phyloP scores from a whole-genome alignment of 352 stramenopile genomes.

The Globisporangium parvum region DNA sequence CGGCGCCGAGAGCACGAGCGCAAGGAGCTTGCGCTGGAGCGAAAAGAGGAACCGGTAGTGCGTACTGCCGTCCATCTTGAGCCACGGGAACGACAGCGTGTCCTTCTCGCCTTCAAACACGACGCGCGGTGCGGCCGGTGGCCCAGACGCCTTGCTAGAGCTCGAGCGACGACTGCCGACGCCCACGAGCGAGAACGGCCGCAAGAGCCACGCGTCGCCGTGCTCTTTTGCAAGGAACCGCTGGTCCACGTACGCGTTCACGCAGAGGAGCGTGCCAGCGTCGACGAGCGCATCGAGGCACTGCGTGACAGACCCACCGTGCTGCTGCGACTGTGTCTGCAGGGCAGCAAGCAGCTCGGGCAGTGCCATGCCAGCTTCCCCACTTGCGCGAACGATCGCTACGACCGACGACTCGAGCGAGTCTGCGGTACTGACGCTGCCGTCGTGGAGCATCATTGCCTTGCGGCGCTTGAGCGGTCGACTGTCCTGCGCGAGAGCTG shows the following conservation, averaged over 20 bases:
- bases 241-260: conserved; percentile 68
- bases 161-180: background rate
- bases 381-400: conserved; percentile 29
- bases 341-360: conserved; percentile 22
- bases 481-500: background rate
- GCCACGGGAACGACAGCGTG: conserved; percentile 69
- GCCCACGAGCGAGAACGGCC: conserved; percentile 51
- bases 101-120: conserved; percentile 77
- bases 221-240: conserved; percentile 62
- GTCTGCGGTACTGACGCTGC: conserved; percentile 15
- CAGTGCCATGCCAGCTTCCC: conserved; percentile 36
- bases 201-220: conserved; percentile 61
- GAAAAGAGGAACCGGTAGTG: conserved; percentile 73
- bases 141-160: background rate
- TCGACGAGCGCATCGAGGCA: conserved; percentile 50
- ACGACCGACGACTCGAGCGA: conserved; percentile 19
- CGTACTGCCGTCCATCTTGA: conserved; percentile 74
- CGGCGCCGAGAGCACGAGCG: conserved; percentile 42
- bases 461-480: conserved; percentile 17
- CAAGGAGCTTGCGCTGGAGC: conserved; percentile 70
- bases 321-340: background rate
- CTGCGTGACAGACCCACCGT: background rate
- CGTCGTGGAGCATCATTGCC: background rate
- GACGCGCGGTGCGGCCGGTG: conserved; percentile 20
- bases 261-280: conserved; percentile 42